Evolutionary conservation across 1,139 yeast genomes (phyloP).

Genomic region (Spathaspora jeffriesii): DNA sequence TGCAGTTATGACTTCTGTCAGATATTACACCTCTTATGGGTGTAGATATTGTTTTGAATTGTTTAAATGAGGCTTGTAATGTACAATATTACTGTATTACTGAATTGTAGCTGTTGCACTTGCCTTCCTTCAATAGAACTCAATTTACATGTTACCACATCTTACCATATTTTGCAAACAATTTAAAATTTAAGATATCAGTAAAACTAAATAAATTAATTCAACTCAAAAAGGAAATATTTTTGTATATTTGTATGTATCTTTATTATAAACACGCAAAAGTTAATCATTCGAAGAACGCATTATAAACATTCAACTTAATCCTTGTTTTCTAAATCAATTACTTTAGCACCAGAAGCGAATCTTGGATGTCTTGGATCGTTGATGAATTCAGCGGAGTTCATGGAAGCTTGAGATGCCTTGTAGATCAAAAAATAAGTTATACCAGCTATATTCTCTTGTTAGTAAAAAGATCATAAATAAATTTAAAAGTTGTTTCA

Average conservation of each 20-base stretch:
- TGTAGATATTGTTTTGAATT: no score
- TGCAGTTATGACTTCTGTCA: no score
- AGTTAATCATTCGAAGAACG: background rate
- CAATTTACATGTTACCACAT: background rate
- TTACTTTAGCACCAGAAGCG: slow-evolving; percentile 38
- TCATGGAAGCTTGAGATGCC: slow-evolving; percentile 43
- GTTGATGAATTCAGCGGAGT: slow-evolving; percentile 51
- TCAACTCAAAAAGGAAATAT: slow-evolving; percentile 1
- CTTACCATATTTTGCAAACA: no score
- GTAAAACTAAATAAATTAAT: background rate
- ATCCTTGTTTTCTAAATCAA: slow-evolving; percentile 40
- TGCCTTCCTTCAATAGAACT: background rate
- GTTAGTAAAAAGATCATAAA: slow-evolving; percentile 15
- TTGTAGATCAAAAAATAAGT: slow-evolving; percentile 46
- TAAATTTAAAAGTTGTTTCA: background rate
- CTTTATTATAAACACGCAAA: slow-evolving; percentile 1
- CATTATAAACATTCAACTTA: background rate
- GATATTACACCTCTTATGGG: no score
- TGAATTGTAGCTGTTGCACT: no score
- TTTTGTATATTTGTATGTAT: slow-evolving; percentile 2
- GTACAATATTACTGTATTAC: no score
- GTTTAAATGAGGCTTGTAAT: no score
- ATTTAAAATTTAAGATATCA: no score
- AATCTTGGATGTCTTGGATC: slow-evolving; percentile 60
- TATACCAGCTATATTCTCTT: slow-evolving; percentile 34